Base-by-base conservation (phyloP, 2,329 filamentous ascomycete species). In the Fonsecaea erecta region DNA sequence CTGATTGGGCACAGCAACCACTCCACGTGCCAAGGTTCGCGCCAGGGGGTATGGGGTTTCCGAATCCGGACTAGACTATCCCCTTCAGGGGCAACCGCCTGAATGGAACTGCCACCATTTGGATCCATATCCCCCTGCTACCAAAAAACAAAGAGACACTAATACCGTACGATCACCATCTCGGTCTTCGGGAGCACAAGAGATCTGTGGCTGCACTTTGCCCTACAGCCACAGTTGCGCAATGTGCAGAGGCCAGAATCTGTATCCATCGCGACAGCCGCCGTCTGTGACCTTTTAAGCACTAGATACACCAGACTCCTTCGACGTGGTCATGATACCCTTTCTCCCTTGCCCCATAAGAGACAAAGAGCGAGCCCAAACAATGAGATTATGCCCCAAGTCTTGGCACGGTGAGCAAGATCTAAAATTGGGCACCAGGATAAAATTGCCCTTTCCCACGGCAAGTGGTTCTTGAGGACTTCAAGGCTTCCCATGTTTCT, bases 201-300 rank as follows among this genome's bases (percentile, higher is more conserved):
- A 35, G 55, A 60, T 61, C 52, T 58, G 64, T 63, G 64, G 52
- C 52, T 63, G n/a, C 32, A 16, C 51, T 56, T 52, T 55, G 11
- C 30, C 32, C 28, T 26, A 46, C 26, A 52, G 30, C 57, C 24
- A 57, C 35, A 57, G 34, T 56, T 56, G 34, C 53, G 53, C 53
- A 14, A 46, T 57, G 12, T 14, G 30, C 18, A 48, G 21, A 24
- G 43, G 14, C n/a, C 37, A 40, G 37, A 8, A n/a, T 40, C 37
- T 40, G 16, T n/a, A 34, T 2, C 43, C 18, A 8, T 9, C 43
- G 12, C 28, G 18, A 21, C 18, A 21, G 43, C 43, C 11, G 6
- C 18, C 43, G 8, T 11, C 18, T 8, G 2, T 24, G 7, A 18
- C 21, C 9, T 21, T 26, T 40, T n/a, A 5, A 40, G 16, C 14